Evolutionary conservation across 768 basidiomycete species (phyloP).

Genomic region (Mycena alexandri): DNA sequence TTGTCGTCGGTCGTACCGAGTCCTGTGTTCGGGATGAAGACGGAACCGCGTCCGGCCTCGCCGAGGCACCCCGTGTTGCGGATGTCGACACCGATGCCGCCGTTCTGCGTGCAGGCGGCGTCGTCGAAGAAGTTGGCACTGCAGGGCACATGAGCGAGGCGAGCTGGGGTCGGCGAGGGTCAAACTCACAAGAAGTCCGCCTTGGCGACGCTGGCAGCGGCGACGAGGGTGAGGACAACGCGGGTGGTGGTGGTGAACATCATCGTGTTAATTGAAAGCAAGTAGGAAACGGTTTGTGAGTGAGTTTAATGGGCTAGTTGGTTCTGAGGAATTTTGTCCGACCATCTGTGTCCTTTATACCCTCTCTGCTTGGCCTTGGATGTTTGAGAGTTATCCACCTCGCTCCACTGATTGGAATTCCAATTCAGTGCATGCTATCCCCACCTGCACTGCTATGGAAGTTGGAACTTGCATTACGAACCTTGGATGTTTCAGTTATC

Average conservation of each 20-base stretch:
- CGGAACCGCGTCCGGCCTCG: conserved; percentile 25
- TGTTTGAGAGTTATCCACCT: too few relatives aligned
- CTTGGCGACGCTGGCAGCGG: conserved; percentile 26
- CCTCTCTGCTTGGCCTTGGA: too few relatives aligned
- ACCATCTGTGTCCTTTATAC: too few relatives aligned
- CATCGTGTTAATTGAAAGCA: conserved; percentile 13
- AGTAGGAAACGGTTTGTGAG: conserved; percentile 6
- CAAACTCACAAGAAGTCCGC: conserved; percentile 28
- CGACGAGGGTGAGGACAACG: conserved; percentile 17
- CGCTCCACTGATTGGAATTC: too few relatives aligned
- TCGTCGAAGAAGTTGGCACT: conserved; percentile 32
- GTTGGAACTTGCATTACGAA: too few relatives aligned
- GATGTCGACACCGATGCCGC: conserved; percentile 26
- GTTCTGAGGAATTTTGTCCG: conserved; percentile 11
- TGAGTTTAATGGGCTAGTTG: conserved; percentile 9
- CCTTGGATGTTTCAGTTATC: too few relatives aligned
- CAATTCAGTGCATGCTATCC: too few relatives aligned
- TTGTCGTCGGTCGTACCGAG: conserved; percentile 25
- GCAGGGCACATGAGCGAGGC: conserved; percentile 6
- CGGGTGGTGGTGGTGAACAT: conserved; percentile 26
- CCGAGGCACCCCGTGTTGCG: conserved; percentile 28
- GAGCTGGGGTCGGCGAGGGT: conserved; percentile 1
- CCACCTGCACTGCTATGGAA: too few relatives aligned
- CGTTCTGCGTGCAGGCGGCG: conserved; percentile 23
- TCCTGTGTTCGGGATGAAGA: conserved; percentile 21